Evolutionary conservation across 768 basidiomycete genomes (phyloP).

Genomic region (Leccinellum luteum): DNA sequence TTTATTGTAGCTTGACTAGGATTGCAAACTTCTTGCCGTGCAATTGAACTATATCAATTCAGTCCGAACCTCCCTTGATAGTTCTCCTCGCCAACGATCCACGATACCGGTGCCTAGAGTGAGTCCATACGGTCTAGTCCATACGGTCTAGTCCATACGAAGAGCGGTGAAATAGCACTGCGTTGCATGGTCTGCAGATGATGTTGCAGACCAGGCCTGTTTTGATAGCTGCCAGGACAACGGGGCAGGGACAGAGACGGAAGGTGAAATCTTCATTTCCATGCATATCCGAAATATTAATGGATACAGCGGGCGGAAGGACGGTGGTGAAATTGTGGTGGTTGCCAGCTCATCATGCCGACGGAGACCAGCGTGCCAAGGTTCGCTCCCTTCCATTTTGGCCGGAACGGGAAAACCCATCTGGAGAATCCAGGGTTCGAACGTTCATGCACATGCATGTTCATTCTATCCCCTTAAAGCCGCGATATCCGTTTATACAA

Average conservation of each 20-base stretch:
- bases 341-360: background rate
- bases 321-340: no score
- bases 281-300: no score
- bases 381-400: background rate
- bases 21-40: background rate
- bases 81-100: background rate
- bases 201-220: background rate
- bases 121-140: background rate
- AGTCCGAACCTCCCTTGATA: background rate
- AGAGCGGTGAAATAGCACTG: no score
- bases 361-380: no score
- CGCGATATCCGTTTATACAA: slow-evolving; percentile 7
- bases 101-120: background rate
- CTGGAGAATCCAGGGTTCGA: no score
- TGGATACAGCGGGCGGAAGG: no score
- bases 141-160: no score
- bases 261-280: background rate
- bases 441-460: no score
- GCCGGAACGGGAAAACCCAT: slow-evolving; percentile 48
- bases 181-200: no score
- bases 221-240: background rate
- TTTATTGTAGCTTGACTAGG: background rate
- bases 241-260: no score
- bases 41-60: background rate
- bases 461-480: background rate